These are phyloP conservation scores for Citrus glauca DNA, from an alignment of 345 rosid genomes.

Conservation along the genomic window DNA sequence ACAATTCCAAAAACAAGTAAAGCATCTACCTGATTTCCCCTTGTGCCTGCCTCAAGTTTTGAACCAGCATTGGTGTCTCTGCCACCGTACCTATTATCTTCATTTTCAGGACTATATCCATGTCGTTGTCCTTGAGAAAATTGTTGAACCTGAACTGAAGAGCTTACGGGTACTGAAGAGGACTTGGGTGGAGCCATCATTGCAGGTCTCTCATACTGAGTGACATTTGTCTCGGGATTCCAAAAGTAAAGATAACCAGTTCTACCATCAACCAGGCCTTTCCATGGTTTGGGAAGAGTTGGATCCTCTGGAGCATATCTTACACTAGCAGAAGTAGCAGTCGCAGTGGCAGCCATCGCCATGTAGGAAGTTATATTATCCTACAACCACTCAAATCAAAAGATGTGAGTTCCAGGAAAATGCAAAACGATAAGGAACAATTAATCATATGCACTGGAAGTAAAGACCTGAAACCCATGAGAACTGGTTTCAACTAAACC, in stretches of 20 bases:
- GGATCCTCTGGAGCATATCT: slow-evolving; percentile 93
- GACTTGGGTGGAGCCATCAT: slow-evolving; percentile 25
- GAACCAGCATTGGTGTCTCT: slow-evolving; percentile 37
- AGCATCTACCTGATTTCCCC: slow-evolving; percentile 48
- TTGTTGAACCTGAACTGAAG: slow-evolving; percentile 63
- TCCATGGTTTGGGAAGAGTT: slow-evolving; percentile 96
- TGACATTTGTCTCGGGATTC: slow-evolving; percentile 95
- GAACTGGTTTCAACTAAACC: background rate
- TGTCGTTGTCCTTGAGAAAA: slow-evolving; percentile 35
- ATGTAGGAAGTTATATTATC: background rate
- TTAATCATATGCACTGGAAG: background rate
- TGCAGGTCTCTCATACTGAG: slow-evolving; percentile 84
- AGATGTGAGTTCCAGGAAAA: background rate
- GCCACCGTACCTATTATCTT: slow-evolving; percentile 44
- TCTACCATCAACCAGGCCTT: slow-evolving; percentile 84
- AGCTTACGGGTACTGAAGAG: slow-evolving; percentile 38
- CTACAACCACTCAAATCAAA: slow-evolving; percentile 2
- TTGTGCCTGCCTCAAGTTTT: slow-evolving; percentile 39
- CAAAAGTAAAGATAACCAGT: slow-evolving; percentile 92
- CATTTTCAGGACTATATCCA: slow-evolving; percentile 44
- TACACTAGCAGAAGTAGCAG: slow-evolving; percentile 47
- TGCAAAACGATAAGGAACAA: background rate
- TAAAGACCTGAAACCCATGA: background rate
- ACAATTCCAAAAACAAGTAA: background rate
- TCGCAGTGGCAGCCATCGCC: slow-evolving; percentile 66